Percentiles rank a stretch among this genome's conserved stretches.
These are phyloP conservation scores for Fusarium ambrosium DNA, from an alignment of 2,329 filamentous ascomycete genomes.

Conservation along the genomic window DNA sequence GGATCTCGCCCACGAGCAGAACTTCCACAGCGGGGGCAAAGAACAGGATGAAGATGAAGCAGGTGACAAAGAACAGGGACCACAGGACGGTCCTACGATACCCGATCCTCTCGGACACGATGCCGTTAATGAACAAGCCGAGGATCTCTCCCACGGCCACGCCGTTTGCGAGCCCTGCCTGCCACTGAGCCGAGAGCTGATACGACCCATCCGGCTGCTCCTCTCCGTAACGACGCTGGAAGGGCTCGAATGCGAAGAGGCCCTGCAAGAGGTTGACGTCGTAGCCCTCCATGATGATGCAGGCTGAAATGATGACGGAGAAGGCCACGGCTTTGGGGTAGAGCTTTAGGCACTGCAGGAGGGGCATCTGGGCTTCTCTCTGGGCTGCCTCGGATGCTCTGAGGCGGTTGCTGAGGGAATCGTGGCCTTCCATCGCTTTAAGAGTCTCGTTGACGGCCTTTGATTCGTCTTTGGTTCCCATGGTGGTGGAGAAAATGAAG, in stretches of 20 bases:
- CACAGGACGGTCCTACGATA: conserved; percentile 65
- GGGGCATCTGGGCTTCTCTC: too few species aligned
- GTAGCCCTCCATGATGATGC: conserved; percentile 42
- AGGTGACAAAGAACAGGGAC: conserved; percentile 52
- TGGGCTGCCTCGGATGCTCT: too few species aligned
- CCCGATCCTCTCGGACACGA: conserved; percentile 31
- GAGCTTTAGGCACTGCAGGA: background rate
- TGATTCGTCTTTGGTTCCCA: too few species aligned
- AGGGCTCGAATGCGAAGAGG: conserved; percentile 37
- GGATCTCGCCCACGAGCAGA: conserved; percentile 16
- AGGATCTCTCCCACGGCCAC: conserved; percentile 34
- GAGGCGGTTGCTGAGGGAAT: too few species aligned
- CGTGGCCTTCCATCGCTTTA: too few species aligned
- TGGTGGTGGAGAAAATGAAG: too few species aligned
- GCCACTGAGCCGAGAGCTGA: conserved; percentile 36
- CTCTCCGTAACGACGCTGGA: conserved; percentile 36
- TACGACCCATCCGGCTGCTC: conserved; percentile 27
- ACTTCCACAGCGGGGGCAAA: conserved; percentile 32
- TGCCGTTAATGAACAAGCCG: conserved; percentile 36
- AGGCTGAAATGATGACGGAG: conserved; percentile 36
- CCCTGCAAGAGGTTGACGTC: conserved; percentile 37
- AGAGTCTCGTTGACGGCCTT: too few species aligned
- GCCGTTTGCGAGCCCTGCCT: conserved; percentile 31
- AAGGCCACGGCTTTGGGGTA: conserved; percentile 39
- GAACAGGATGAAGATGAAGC: conserved; percentile 41